A percentile compares a stretch with the other conserved stretches of the same genome.
These are phyloP conservation scores for Guadua angustifolia DNA, from an alignment of 176 grass and related monocot species.

Conservation along the genomic window DNA sequence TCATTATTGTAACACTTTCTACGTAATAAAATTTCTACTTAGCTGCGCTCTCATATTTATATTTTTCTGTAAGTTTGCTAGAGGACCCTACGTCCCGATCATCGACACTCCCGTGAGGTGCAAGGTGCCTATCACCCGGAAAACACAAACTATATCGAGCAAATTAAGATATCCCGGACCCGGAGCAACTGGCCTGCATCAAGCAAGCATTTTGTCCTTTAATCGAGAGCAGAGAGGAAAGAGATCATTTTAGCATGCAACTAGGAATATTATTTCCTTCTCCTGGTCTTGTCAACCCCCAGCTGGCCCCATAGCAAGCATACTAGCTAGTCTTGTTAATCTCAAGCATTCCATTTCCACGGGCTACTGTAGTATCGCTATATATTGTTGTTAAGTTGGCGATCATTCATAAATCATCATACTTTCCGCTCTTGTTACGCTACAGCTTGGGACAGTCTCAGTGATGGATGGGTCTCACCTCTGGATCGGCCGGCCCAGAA, in stretches of 20 bases:
- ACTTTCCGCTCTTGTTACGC: not conserved
- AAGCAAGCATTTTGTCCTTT: constrained; percentile 7
- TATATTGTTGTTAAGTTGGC: not conserved
- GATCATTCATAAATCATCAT: not conserved
- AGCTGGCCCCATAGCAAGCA: not conserved
- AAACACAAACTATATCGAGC: not conserved
- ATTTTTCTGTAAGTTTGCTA: not conserved
- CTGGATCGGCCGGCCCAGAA: not conserved
- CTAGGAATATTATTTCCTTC: constrained; percentile 1
- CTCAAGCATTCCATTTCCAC: not conserved
- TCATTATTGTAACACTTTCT: too few relatives aligned
- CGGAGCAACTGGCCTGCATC: not conserved
- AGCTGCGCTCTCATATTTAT: too few relatives aligned
- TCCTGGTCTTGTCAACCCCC: not conserved
- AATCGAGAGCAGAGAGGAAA: not conserved
- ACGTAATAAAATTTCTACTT: too few relatives aligned
- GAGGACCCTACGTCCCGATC: too few relatives aligned
- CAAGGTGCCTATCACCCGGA: not conserved
- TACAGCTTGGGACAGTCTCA: not conserved
- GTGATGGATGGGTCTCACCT: not conserved
- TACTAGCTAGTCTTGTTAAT: not conserved
- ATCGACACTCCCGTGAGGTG: not conserved
- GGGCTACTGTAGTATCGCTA: not conserved
- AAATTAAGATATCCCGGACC: not conserved
- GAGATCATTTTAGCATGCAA: not conserved